These are phyloP conservation scores for Leccinum subgranulosum DNA, from an alignment of 768 basidiomycete genomes.

Conservation along the genomic window DNA sequence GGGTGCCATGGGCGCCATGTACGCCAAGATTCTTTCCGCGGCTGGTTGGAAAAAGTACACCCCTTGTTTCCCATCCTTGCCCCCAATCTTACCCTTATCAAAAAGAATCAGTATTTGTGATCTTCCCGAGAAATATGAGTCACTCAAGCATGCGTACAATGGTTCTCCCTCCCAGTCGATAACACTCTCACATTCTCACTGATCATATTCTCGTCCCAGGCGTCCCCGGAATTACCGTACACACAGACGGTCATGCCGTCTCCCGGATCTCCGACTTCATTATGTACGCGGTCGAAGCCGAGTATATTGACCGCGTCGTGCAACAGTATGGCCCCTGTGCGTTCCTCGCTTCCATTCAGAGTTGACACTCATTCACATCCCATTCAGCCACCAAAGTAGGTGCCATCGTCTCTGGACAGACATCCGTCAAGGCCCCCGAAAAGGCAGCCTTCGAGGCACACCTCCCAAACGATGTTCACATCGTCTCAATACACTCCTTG, in stretches of 20 bases:
- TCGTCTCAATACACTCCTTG: slow-evolving; percentile 91
- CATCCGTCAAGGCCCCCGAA: slow-evolving; percentile 96
- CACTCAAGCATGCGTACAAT: slow-evolving; percentile 56
- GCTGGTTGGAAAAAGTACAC: slow-evolving; percentile 84
- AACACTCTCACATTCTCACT: slow-evolving; percentile 12
- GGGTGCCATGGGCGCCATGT: slow-evolving; percentile 98
- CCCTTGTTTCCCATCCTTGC: background rate
- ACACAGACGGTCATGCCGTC: slow-evolving; percentile 82
- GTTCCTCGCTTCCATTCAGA: slow-evolving; percentile 22
- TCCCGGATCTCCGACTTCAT: slow-evolving; percentile 90
- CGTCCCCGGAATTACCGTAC: slow-evolving; percentile 59
- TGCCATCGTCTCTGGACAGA: slow-evolving; percentile 93
- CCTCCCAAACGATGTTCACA: slow-evolving; percentile 81
- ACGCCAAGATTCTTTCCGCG: slow-evolving; percentile 68
- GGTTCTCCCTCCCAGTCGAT: slow-evolving; percentile 36
- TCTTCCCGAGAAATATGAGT: slow-evolving; percentile 66
- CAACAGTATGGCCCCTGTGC: slow-evolving; percentile 87
- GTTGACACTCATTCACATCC: background rate
- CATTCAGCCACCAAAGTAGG: slow-evolving; percentile 81
- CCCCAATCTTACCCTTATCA: background rate
- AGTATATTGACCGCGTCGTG: slow-evolving; percentile 81
- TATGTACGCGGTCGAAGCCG: slow-evolving; percentile 94
- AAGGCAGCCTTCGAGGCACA: slow-evolving; percentile 83
- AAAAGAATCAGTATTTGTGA: slow-evolving; percentile 89
- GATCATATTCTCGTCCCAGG: slow-evolving; percentile 32